phyloP scores from a whole-genome alignment of 1,284 basidiomycete species.

The Farysia itapuensis region DNA sequence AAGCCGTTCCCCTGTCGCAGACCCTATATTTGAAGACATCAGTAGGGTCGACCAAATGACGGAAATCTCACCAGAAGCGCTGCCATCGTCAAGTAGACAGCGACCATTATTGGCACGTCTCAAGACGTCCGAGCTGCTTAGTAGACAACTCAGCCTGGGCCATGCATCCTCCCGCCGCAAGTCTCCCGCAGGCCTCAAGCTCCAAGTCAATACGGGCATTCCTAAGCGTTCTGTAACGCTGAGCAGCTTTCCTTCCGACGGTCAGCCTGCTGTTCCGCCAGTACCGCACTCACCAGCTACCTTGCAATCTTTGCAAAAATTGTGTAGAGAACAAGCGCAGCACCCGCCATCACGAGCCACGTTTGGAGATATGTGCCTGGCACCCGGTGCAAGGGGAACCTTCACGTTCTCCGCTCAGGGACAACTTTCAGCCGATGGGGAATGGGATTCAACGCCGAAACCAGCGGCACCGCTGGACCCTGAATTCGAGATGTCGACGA shows the following conservation, averaged over 20 bases:
- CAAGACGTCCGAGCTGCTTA: constrained; percentile 42
- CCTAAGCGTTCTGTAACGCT: constrained; percentile 23
- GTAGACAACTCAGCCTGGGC: constrained; percentile 2
- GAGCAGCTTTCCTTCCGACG: constrained; percentile 1
- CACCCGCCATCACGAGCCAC: neutral
- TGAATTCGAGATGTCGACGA: constrained; percentile 60
- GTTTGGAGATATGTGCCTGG: neutral
- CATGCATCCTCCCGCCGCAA: constrained; percentile 2
- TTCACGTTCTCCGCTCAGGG: neutral
- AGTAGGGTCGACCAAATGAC: no score
- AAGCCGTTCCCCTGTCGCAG: no score
- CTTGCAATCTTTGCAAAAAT: neutral
- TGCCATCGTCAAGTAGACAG: no score
- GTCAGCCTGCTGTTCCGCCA: neutral
- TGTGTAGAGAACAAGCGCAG: neutral
- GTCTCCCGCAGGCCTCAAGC: constrained; percentile 15
- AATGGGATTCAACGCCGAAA: no score
- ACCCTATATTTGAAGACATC: no score
- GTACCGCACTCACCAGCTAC: constrained; percentile 1
- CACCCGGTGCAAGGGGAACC: neutral
- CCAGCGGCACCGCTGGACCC: neutral
- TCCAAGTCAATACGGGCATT: constrained; percentile 25
- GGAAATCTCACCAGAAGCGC: no score
- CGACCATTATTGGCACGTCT: constrained; percentile 34
- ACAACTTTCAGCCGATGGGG: no score